Conservation (phyloP, 2,329 filamentous ascomycete genomes). For the Aspergillus piperis region DNA sequence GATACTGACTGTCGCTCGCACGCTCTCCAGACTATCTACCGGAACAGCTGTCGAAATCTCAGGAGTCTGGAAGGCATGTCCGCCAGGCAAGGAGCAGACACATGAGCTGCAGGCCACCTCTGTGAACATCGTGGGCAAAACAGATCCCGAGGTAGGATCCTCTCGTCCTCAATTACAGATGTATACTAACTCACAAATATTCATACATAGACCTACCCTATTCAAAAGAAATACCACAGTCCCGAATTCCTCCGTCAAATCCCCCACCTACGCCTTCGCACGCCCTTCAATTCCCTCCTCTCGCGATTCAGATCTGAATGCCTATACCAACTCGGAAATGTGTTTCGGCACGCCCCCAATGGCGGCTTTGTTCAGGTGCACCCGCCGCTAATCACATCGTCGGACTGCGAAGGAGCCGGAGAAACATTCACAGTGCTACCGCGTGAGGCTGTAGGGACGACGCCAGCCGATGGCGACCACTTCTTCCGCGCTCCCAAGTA, state of each 20-base stretch:
- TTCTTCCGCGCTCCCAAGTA: constrained; percentile 93
- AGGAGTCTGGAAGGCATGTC: constrained; percentile 74
- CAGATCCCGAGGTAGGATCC: constrained; percentile 72
- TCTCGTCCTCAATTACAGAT: constrained; percentile 3
- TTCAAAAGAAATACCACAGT: constrained; percentile 95
- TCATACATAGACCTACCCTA: constrained; percentile 71
- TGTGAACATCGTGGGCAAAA: constrained; percentile 71
- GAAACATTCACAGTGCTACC: constrained; percentile 79
- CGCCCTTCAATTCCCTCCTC: constrained; percentile 76
- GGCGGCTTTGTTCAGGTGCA: constrained; percentile 70
- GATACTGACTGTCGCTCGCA: constrained; percentile 16
- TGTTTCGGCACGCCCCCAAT: constrained; percentile 66
- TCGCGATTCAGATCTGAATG: constrained; percentile 80
- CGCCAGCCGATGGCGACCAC: constrained; percentile 45
- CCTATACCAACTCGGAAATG: constrained; percentile 70
- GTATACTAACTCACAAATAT: neutral
- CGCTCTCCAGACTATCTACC: constrained; percentile 66
- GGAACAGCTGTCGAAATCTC: constrained; percentile 77
- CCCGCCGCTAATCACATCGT: constrained; percentile 91
- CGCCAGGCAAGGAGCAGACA: constrained; percentile 65
- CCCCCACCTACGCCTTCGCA: constrained; percentile 81
- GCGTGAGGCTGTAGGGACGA: constrained; percentile 31
- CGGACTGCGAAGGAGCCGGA: constrained; percentile 94
- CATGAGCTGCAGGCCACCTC: constrained; percentile 77
- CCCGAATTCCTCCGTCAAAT: constrained; percentile 84